These are phyloP conservation scores for Solanum chacoense DNA, from an alignment of 305 asterid genomes.

Conservation along the genomic window DNA sequence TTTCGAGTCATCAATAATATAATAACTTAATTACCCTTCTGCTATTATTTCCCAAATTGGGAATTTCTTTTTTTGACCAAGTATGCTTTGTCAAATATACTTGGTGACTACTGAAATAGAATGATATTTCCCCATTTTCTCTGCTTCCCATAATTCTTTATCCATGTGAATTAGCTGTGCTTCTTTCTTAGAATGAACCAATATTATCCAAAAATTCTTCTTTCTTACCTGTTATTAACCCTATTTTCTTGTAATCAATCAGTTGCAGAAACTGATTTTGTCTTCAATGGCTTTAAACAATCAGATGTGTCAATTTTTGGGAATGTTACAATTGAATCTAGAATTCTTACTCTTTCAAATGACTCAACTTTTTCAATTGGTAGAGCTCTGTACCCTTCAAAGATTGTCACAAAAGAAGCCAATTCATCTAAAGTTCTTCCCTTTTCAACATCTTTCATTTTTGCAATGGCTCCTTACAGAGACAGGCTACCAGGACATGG, in stretches of 20 bases:
- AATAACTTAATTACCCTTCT: background rate
- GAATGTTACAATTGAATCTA: conserved; percentile 46
- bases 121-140: background rate
- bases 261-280: conserved; percentile 36
- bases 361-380: conserved; percentile 42
- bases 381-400: conserved; percentile 39
- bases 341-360: conserved; percentile 43
- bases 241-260: conserved; percentile 5
- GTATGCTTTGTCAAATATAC: background rate
- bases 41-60: background rate
- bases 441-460: conserved; percentile 57
- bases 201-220: background rate
- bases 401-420: conserved; percentile 35
- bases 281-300: conserved; percentile 49
- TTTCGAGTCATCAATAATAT: background rate
- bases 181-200: conserved; percentile 13
- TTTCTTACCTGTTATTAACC: background rate
- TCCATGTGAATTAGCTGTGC: background rate
- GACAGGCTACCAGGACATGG: conserved; percentile 55
- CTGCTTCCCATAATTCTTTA: background rate
- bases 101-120: background rate
- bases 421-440: conserved; percentile 36
- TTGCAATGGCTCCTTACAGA: conserved; percentile 60
- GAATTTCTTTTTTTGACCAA: background rate
- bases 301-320: conserved; percentile 41